Conservation (phyloP, 2,329 filamentous ascomycete species). For the Cladosporium halotolerans region DNA sequence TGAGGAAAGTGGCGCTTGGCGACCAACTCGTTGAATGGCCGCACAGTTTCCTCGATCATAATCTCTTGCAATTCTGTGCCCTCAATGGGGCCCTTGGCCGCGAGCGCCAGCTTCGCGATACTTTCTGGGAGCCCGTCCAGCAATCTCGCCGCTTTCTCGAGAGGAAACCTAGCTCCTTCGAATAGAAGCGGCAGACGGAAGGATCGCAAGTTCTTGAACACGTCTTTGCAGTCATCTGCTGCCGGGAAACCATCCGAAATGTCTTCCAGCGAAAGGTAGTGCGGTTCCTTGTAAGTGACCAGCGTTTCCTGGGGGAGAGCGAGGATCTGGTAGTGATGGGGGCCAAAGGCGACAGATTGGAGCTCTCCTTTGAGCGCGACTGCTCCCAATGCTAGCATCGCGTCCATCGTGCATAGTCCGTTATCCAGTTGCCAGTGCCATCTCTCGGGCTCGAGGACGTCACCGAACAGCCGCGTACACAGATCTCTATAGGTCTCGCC, state of each 20-base stretch:
- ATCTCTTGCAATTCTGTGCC: not conserved
- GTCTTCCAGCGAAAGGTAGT: not conserved
- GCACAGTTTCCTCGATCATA: not conserved
- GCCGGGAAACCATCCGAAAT: not conserved
- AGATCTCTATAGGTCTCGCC: constrained; percentile 1
- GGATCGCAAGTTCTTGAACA: not conserved
- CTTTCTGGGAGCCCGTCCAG: not conserved
- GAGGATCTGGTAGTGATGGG: constrained; percentile 3
- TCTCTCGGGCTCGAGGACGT: constrained; percentile 1
- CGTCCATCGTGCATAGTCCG: not conserved
- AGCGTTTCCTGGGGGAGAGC: not conserved
- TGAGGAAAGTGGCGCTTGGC: not conserved
- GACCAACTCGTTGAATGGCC: not conserved
- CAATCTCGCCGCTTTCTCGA: not conserved
- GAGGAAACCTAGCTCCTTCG: not conserved
- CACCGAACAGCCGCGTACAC: not conserved
- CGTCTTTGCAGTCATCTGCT: not conserved
- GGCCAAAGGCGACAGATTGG: not conserved
- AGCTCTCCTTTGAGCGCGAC: not conserved
- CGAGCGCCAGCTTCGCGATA: not conserved
- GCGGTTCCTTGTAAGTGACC: not conserved
- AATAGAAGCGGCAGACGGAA: not conserved
- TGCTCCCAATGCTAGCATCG: not conserved
- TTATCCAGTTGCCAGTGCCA: constrained; percentile 5
- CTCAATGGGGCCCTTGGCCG: constrained; percentile 1